Percentiles rank a stretch among this genome's conserved stretches.
Conservation (phyloP, 1,284 basidiomycete species). For the Farysia itapuensis region DNA sequence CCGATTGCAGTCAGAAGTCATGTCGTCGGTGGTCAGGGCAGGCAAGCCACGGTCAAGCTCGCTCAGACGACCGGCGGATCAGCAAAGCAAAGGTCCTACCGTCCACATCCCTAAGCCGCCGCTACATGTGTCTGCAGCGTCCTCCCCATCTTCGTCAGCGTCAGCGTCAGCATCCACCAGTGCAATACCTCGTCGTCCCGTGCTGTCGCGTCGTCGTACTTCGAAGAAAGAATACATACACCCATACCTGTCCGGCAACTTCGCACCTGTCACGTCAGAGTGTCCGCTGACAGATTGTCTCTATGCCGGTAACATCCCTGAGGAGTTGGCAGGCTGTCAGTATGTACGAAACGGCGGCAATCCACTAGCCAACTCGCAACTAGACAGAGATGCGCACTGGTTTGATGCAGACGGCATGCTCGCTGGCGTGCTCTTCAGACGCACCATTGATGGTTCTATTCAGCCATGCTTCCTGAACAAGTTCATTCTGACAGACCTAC, state of each 20-base stretch:
- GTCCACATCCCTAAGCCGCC: no score
- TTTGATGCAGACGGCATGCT: conserved; percentile 62
- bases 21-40: no score
- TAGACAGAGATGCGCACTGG: conserved; percentile 55
- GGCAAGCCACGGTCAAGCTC: no score
- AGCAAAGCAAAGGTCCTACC: no score
- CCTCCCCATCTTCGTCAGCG: no score
- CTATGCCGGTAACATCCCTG: conserved; percentile 52
- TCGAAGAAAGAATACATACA: conserved; percentile 46
- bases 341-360: conserved; percentile 65
- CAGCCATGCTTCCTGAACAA: conserved; percentile 59
- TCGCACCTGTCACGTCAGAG: conserved; percentile 56
- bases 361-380: conserved; percentile 51
- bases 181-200: conserved; percentile 12
- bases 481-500: conserved; percentile 61
- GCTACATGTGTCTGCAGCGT: no score
- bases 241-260: conserved; percentile 60
- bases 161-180: not conserved
- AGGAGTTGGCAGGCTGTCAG: conserved; percentile 56
- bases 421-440: conserved; percentile 62
- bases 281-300: conserved; percentile 52
- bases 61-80: no score
- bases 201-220: conserved; percentile 15
- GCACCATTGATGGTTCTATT: conserved; percentile 18
- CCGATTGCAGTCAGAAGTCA: no score